A percentile compares a stretch with the other conserved stretches of the same genome.
These are phyloP conservation scores for Cystobasidium sp. DNA, from an alignment of 1,284 basidiomycete species.

Conservation along the genomic window DNA sequence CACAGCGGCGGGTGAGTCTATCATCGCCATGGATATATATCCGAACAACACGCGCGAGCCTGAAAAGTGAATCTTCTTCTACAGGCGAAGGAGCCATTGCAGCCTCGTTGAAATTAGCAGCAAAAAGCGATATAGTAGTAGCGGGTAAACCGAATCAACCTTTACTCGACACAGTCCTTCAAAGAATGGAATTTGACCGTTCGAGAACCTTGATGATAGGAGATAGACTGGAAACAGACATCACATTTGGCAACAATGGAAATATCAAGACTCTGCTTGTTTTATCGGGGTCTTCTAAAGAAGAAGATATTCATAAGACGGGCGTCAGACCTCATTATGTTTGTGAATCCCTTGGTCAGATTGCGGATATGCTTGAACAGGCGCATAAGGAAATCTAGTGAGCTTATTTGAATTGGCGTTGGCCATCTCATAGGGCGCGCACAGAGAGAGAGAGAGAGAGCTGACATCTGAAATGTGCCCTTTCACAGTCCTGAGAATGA, in stretches of 20 bases:
- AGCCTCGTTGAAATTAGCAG: conserved; percentile 76
- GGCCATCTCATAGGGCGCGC: too few species aligned
- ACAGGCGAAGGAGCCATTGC: conserved; percentile 74
- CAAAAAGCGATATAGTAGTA: conserved; percentile 66
- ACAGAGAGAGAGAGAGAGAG: too few species aligned
- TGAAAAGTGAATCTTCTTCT: background rate
- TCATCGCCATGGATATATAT: too few species aligned
- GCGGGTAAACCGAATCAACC: conserved; percentile 90
- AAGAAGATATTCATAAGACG: conserved; percentile 52
- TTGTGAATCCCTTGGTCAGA: conserved; percentile 43
- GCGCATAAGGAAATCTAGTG: conserved; percentile 29
- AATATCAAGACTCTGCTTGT: conserved; percentile 86
- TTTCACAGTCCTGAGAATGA: too few species aligned
- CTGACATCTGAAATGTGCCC: too few species aligned
- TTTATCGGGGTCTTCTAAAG: conserved; percentile 69
- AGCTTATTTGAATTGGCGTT: too few species aligned
- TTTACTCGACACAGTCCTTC: conserved; percentile 93
- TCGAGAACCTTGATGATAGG: conserved; percentile 89
- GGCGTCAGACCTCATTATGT: conserved; percentile 44
- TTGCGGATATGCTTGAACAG: conserved; percentile 40
- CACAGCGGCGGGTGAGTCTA: conserved; percentile 36
- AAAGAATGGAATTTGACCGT: conserved; percentile 84
- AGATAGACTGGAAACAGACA: conserved; percentile 93
- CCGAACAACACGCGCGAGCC: background rate
- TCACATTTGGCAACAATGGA: conserved; percentile 83